Base-by-base conservation (phyloP, 768 basidiomycete species). In the Lepiota brunneoincarnata region DNA sequence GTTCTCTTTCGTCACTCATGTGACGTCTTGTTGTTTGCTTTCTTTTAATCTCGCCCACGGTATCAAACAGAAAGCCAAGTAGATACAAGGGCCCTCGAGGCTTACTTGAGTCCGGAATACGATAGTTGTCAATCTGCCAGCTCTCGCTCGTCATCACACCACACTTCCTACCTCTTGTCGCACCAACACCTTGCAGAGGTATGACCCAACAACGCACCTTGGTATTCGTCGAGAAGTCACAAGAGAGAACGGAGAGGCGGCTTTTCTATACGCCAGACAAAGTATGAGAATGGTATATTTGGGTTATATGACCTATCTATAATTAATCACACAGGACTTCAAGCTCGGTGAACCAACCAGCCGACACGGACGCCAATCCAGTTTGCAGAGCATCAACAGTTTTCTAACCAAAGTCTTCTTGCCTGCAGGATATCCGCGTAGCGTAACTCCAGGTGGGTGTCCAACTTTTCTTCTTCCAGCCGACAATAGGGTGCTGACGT, bases 341-440 rank as follows among this genome's bases (percentile, higher is more conserved):
- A 38, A 41, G 14, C 47, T 54, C 35, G 17, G n/a, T 10, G 31
- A 39, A 46, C 45, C 28, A 10, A 40, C 23, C 9, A 40, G 34
- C 4, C 24, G 21, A n/a, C 3, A 31, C 6, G 6, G 20, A 40
- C 17, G n/a, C 17, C 18, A 23, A 20, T n/a, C 26, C 2, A 47
- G 15, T 35, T 37, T 23, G 31, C 53, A 54, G 50, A 34, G 45
- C 20, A 3, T 54, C 6, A 23, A 50, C 18, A 39, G 42, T 10
- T 50, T 58, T 42, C 35, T 49, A 6, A 45, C 18, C 3, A 49
- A 43, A n/a, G 53, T 60, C 4, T 60, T 60, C 38, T 24, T 60
- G 12, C 59, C 59, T n/a, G 51, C 49, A 15, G 53, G 53, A 4
- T 60, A 57, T 50, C 59, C 59, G 12, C 49, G 52, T 11, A 57